These are phyloP conservation scores for Myrica gale DNA, from an alignment of 306 rosid species.

Conservation along the genomic window DNA sequence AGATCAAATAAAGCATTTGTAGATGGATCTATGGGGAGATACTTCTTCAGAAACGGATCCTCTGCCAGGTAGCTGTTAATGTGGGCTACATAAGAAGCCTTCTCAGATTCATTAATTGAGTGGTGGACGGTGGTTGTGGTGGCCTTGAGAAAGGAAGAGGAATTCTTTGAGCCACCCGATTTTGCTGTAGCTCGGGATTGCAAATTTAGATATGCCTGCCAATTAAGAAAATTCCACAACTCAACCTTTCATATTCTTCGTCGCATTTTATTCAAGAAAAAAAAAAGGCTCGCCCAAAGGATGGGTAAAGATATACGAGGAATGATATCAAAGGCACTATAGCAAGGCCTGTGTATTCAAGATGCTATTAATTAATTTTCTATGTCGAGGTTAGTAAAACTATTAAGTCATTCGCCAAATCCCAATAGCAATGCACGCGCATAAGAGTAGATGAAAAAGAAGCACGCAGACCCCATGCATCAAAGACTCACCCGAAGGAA, in stretches of 20 bases:
- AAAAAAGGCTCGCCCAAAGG: not conserved
- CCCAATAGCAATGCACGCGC: not conserved
- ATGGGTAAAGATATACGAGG: no score
- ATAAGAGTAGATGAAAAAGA: constrained; percentile 6
- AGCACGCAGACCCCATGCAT: not conserved
- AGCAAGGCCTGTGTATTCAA: not conserved
- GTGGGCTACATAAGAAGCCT: constrained; percentile 89
- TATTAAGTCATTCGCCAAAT: not conserved
- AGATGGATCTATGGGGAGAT: constrained; percentile 82
- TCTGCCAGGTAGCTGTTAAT: constrained; percentile 78
- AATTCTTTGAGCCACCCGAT: constrained; percentile 61
- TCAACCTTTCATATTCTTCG: constrained; percentile 21
- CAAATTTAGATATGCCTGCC: constrained; percentile 74
- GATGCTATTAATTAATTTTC: constrained; percentile 7
- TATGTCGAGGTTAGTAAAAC: not conserved
- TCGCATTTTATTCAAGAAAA: no score
- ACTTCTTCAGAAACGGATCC: constrained; percentile 73
- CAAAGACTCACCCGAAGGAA: constrained; percentile 70
- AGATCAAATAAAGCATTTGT: constrained; percentile 84
- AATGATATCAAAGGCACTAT: not conserved
- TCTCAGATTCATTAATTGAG: constrained; percentile 89
- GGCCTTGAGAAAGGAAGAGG: constrained; percentile 87
- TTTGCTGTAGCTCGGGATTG: constrained; percentile 54
- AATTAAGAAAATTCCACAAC: constrained; percentile 31
- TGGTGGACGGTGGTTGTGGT: constrained; percentile 88